Evolutionary conservation across 176 grass and related monocot species (phyloP), one percentile per base, ranked within the genome.

Genomic region (Oryza meridionalis): DNA sequence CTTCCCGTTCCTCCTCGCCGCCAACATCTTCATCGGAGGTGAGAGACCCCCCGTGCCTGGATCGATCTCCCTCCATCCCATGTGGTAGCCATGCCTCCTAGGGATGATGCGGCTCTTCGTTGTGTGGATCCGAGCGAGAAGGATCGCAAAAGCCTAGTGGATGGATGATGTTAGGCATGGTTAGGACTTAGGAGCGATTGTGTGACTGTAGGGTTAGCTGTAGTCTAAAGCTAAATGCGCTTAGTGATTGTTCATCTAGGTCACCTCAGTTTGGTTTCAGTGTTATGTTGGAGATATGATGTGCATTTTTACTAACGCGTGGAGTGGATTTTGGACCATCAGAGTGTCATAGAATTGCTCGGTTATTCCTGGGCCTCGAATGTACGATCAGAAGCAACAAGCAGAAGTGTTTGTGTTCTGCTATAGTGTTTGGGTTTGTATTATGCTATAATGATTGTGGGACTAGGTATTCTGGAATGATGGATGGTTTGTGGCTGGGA

Each of bases 11-110:
- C 71, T 97, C 43, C 86, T 97, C 86, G 69, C 88, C 19, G 70
- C 88, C 67, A 97, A 94, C 84, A 72, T 97, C 63, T 94, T 92
- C 83, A 70, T 97, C 66, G 95, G 90, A 94, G 92, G 95, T 94
- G 32, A 78, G 58, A 72, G 27, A 22, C 13, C 43, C 65, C 13
- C 21, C 0, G 5, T 49, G 46, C 46, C 17, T n/a, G 3, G 53
- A 58, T 21, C 16, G 58, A 22, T 62, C 53, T 58, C 58, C 58
- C 9, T 58, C 58, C 58, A 2, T 2, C 3, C 58, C 9, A 11
- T 62, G n/a, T 62, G n/a, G 58, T 62, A 24, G 58, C 0, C 19
- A 0, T 29, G 21, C 19, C 5, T 17, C 43, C 22, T 84, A 50
- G 38, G 27, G 16, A 77, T 81, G 29, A 11, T 87, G 71, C 37